Conservation (phyloP, 352 stramenopile genomes). For the Phytophthora capsici region DNA sequence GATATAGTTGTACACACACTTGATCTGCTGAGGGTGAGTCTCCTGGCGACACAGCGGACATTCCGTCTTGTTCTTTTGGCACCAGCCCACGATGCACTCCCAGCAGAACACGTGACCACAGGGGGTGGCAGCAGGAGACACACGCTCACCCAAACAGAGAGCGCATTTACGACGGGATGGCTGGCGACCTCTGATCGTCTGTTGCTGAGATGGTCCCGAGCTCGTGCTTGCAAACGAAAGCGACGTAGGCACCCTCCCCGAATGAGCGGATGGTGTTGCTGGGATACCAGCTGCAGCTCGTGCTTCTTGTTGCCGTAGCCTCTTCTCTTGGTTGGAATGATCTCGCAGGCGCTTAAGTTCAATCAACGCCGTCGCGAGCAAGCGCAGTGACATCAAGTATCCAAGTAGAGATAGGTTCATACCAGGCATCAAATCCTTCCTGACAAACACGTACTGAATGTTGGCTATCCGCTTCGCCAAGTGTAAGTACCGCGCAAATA, state of each 20-base stretch:
- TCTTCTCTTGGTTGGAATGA: constrained; percentile 53
- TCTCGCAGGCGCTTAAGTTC: constrained; percentile 61
- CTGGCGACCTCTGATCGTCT: constrained; percentile 7
- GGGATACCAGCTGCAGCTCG: constrained; percentile 14
- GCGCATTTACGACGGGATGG: constrained; percentile 75
- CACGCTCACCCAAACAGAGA: constrained; percentile 84
- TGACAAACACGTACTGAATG: constrained; percentile 84
- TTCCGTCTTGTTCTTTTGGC: constrained; percentile 91
- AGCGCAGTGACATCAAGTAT: constrained; percentile 79
- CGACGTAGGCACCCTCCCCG: constrained; percentile 50
- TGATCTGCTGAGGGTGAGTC: constrained; percentile 89
- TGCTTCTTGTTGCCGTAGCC: constrained; percentile 48
- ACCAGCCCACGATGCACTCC: constrained; percentile 94
- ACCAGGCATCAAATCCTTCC: constrained; percentile 57
- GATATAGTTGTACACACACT: constrained; percentile 91
- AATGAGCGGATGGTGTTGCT: constrained; percentile 33
- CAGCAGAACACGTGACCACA: constrained; percentile 94
- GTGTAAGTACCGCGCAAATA: constrained; percentile 75
- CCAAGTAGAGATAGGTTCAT: constrained; percentile 81
- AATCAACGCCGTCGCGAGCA: constrained; percentile 53
- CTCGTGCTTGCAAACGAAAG: constrained; percentile 16
- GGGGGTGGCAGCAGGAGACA: constrained; percentile 78
- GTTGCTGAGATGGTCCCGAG: constrained; percentile 1
- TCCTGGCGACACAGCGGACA: constrained; percentile 91
- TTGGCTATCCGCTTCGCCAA: constrained; percentile 69